Evolutionary conservation across 306 rosid species (phyloP).

Genomic region (Psophocarpus tetragonolobus): DNA sequence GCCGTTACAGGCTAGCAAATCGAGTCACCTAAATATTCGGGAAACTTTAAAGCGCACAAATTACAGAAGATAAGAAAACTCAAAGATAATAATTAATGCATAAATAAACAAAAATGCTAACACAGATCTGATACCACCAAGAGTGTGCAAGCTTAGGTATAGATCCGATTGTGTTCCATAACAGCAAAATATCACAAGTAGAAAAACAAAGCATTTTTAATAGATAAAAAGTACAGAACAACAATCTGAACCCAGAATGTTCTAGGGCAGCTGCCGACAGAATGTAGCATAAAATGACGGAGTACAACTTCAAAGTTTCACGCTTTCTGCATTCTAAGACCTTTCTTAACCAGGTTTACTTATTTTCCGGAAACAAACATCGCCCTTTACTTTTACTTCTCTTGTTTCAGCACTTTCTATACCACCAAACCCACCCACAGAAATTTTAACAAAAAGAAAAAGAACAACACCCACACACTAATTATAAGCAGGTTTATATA

Average conservation of each 20-base stretch:
- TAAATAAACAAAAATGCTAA: constrained; percentile 3
- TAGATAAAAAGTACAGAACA: constrained; percentile 31
- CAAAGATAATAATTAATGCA: constrained; percentile 18
- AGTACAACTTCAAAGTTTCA: constrained; percentile 5
- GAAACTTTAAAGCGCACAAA: constrained; percentile 35
- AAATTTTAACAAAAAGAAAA: not conserved
- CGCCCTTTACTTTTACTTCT: not conserved
- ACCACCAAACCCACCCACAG: constrained; percentile 1
- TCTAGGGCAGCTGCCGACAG: constrained; percentile 31
- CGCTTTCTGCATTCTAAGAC: constrained; percentile 11
- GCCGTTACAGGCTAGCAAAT: constrained; percentile 55
- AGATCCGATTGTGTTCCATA: constrained; percentile 63
- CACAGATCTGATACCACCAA: constrained; percentile 46
- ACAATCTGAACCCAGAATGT: constrained; percentile 34
- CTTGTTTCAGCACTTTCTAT: constrained; percentile 7
- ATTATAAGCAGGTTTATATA: not conserved
- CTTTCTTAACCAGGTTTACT: not conserved
- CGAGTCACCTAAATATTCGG: constrained; percentile 51
- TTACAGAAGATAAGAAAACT: constrained; percentile 36
- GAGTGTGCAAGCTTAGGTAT: constrained; percentile 18
- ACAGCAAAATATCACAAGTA: constrained; percentile 29
- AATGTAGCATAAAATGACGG: constrained; percentile 37
- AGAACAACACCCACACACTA: not conserved
- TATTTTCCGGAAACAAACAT: constrained; percentile 22
- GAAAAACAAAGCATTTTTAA: not conserved